Evolutionary conservation across 169 alveolate species (phyloP).

Genomic region (Ichthyophthirius multifiliis): DNA sequence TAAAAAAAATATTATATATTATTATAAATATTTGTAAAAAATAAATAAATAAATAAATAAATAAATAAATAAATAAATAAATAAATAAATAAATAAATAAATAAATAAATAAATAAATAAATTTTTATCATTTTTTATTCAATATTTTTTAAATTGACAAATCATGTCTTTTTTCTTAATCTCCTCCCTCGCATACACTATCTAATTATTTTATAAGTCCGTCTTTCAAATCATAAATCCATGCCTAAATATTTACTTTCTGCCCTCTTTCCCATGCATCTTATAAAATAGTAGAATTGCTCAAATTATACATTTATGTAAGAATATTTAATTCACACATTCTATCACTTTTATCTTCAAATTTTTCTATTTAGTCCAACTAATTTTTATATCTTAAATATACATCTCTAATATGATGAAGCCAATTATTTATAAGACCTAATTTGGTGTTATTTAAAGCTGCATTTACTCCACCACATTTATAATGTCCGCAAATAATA

Average conservation of each 20-base stretch:
- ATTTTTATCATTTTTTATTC: too few relatives aligned
- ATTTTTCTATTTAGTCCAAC: background rate
- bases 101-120: too few relatives aligned
- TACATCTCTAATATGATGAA: slow-evolving; percentile 9
- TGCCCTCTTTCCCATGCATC: slow-evolving; percentile 31
- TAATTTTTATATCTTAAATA: slow-evolving; percentile 7
- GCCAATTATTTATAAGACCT: slow-evolving; percentile 31
- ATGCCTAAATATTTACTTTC: slow-evolving; percentile 28
- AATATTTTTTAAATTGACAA: too few relatives aligned
- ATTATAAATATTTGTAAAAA: too few relatives aligned
- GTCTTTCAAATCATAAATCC: slow-evolving; percentile 26
- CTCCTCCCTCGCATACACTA: too few relatives aligned
- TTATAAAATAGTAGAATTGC: slow-evolving; percentile 24
- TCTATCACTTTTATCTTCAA: slow-evolving; percentile 1
- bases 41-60: too few relatives aligned
- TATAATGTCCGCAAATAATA: slow-evolving; percentile 21
- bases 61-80: too few relatives aligned
- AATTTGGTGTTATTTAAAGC: slow-evolving; percentile 4
- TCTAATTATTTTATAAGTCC: background rate
- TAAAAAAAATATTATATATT: too few relatives aligned
- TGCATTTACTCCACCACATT: slow-evolving; percentile 33
- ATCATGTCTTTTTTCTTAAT: too few relatives aligned
- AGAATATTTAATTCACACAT: slow-evolving; percentile 1
- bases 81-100: too few relatives aligned
- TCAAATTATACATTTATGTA: slow-evolving; percentile 10